Evolutionary conservation across 2,329 filamentous ascomycete species (phyloP).

Genomic region (Biscogniauxia sp.): DNA sequence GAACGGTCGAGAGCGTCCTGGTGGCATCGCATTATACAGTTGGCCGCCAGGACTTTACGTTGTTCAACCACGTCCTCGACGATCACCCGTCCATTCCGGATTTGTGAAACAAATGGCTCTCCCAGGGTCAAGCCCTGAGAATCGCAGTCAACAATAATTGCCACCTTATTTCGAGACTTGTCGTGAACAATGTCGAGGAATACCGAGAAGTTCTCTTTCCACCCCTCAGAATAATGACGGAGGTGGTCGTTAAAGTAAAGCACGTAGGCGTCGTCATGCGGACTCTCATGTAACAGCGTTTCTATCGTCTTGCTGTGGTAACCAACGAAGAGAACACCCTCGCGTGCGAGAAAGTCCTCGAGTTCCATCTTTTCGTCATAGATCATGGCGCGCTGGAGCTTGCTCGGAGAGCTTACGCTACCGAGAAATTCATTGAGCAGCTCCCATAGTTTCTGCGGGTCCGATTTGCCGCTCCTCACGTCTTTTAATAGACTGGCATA

Average conservation of each 20-base stretch:
- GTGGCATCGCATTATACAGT: neutral
- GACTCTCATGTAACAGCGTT: neutral
- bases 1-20: neutral
- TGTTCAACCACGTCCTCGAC: neutral
- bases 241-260: neutral
- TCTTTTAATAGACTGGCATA: neutral
- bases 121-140: neutral
- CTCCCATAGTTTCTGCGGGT: neutral
- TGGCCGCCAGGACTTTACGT: neutral
- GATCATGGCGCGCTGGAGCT: neutral
- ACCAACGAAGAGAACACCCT: neutral
- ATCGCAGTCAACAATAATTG: neutral
- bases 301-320: neutral
- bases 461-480: neutral
- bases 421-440: neutral
- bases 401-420: neutral
- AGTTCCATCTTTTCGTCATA: neutral
- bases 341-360: neutral
- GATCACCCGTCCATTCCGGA: neutral
- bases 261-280: neutral
- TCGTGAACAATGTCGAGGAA: neutral
- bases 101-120: neutral
- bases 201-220: neutral
- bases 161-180: neutral
- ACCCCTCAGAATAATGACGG: neutral